phyloP scores from a whole-genome alignment of 306 rosid species.

The Dalbergia cultrata region DNA sequence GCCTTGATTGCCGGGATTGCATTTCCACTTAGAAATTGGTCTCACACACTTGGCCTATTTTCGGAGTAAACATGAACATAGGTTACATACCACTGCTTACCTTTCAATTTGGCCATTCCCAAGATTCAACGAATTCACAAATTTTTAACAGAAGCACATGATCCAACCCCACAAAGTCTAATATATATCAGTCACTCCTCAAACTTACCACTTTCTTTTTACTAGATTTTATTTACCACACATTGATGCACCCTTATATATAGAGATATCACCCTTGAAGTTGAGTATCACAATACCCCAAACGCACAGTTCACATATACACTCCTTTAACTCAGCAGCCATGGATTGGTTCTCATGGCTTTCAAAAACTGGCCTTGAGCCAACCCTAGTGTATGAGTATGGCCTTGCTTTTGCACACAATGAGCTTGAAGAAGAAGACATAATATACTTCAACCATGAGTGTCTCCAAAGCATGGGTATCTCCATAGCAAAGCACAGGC shows the following conservation, averaged over 20 bases:
- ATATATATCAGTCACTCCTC: neutral
- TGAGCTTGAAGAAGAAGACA: conserved; percentile 91
- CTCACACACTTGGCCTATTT: conserved; percentile 36
- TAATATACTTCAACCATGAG: conserved; percentile 85
- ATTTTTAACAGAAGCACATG: conserved; percentile 14
- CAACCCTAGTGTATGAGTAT: conserved; percentile 77
- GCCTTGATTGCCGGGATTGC: conserved; percentile 61
- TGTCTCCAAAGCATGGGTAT: conserved; percentile 97
- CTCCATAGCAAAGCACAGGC: conserved; percentile 91
- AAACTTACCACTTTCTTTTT: conserved; percentile 26
- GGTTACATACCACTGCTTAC: conserved; percentile 29
- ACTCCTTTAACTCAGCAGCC: conserved; percentile 12
- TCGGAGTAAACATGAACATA: conserved; percentile 49
- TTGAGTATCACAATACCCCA: conserved; percentile 1
- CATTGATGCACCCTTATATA: conserved; percentile 1
- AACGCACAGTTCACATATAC: neutral
- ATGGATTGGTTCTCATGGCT: conserved; percentile 99
- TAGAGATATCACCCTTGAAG: conserved; percentile 1
- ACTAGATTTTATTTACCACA: conserved; percentile 16
- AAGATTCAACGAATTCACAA: conserved; percentile 49
- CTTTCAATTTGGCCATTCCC: conserved; percentile 56
- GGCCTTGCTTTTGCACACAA: conserved; percentile 83
- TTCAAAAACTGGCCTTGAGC: conserved; percentile 73
- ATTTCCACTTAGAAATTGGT: conserved; percentile 45
- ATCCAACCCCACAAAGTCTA: neutral